These are phyloP conservation scores for Alloascoidea hylecoeti DNA, from an alignment of 805 yeast genomes.

Conservation along the genomic window DNA sequence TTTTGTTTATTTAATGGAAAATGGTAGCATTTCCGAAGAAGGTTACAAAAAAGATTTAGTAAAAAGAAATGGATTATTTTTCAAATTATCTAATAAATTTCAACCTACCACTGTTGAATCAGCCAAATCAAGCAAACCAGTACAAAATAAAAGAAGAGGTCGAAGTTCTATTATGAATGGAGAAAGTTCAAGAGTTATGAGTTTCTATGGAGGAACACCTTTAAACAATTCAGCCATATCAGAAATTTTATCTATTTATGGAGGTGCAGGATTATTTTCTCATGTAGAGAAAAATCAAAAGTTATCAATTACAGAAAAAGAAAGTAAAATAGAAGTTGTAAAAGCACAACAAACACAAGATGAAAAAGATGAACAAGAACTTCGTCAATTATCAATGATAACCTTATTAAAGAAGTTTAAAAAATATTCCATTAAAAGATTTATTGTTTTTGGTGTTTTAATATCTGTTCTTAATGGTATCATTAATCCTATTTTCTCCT, in stretches of 20 bases:
- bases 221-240: no score
- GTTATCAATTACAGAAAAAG: background rate
- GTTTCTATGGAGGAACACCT: no score
- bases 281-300: background rate
- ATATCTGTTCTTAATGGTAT: constrained; percentile 44
- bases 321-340: background rate
- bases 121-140: background rate
- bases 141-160: background rate
- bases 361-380: background rate
- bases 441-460: constrained; percentile 33
- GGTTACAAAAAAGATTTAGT: constrained; percentile 25
- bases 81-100: constrained; percentile 1
- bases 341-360: background rate
- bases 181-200: background rate
- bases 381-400: background rate
- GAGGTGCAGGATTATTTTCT: background rate
- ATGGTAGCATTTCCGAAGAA: constrained; percentile 37
- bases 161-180: background rate
- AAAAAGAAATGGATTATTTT: constrained; percentile 3
- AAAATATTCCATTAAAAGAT: constrained; percentile 8
- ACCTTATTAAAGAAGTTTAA: background rate
- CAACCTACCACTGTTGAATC: background rate
- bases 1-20: constrained; percentile 38
- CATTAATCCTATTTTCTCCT: constrained; percentile 68
- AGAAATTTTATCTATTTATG: background rate